Evolutionary conservation across 805 yeast species (phyloP).

Genomic region (Cyberlindnera subsufficiens): DNA sequence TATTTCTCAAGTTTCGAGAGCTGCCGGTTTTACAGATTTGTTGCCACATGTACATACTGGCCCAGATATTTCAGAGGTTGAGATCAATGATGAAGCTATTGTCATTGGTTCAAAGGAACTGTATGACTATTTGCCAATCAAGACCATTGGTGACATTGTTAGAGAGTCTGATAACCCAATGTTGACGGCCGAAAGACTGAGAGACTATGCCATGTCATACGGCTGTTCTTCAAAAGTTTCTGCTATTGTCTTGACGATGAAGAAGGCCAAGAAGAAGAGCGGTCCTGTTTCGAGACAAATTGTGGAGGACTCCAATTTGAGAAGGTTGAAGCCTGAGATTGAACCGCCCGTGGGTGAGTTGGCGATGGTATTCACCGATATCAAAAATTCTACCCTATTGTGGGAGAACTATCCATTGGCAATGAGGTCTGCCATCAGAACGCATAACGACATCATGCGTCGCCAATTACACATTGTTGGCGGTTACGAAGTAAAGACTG

Average conservation of each 20-base stretch:
- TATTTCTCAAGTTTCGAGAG: conserved; percentile 75
- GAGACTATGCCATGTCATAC: conserved; percentile 92
- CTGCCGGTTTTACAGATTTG: conserved; percentile 83
- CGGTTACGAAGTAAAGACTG: conserved; percentile 97
- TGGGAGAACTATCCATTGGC: conserved; percentile 94
- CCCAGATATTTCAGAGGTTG: conserved; percentile 65
- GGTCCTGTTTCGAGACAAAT: conserved; percentile 38
- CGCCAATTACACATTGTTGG: conserved; percentile 88
- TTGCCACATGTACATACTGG: conserved; percentile 87
- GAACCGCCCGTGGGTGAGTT: conserved; percentile 92
- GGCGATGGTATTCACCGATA: conserved; percentile 96
- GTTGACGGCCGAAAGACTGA: conserved; percentile 84
- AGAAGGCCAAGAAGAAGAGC: conserved; percentile 37
- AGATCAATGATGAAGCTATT: conserved; percentile 73
- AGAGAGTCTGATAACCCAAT: conserved; percentile 79
- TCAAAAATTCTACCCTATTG: conserved; percentile 83
- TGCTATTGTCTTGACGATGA: conserved; percentile 72
- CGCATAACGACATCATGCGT: conserved; percentile 92
- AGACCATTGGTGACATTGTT: conserved; percentile 85
- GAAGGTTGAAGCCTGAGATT: conserved; percentile 84
- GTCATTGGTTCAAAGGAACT: conserved; percentile 78
- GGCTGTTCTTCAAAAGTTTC: conserved; percentile 78
- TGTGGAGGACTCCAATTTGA: conserved; percentile 70
- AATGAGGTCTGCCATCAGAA: conserved; percentile 94
- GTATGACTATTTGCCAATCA: conserved; percentile 81